phyloP scores from a whole-genome alignment of 2,329 filamentous ascomycete species.

The Cladosporium colombiae region DNA sequence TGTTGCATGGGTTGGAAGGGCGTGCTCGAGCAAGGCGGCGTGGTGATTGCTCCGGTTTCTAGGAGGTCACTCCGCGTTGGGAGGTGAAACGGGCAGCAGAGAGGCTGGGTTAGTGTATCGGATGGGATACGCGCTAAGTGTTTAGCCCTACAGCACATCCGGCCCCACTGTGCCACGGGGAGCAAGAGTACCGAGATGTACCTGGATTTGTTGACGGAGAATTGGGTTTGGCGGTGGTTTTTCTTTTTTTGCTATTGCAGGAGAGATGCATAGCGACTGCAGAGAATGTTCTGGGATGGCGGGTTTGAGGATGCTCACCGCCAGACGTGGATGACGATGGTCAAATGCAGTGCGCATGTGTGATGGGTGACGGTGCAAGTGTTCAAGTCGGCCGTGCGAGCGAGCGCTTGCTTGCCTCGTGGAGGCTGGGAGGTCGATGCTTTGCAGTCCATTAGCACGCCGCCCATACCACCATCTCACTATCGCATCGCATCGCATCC shows the following conservation, averaged over 20 bases:
- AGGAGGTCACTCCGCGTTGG: neutral
- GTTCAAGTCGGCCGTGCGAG: too few relatives aligned
- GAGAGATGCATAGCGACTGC: neutral
- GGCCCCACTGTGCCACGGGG: conserved; percentile 5
- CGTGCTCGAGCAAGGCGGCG: neutral
- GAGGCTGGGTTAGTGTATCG: conserved; percentile 6
- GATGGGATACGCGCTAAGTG: neutral
- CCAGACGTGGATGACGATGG: neutral
- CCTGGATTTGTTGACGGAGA: neutral
- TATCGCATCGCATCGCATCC: neutral
- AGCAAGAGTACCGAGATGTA: neutral
- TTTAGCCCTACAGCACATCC: conserved; percentile 1
- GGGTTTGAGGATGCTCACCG: neutral
- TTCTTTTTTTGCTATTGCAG: neutral
- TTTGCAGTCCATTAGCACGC: neutral
- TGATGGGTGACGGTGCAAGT: neutral
- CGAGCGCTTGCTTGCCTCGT: too few relatives aligned
- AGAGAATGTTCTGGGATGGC: neutral
- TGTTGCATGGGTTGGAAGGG: neutral
- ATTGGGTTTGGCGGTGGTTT: neutral
- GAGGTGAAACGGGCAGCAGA: neutral
- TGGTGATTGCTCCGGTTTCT: neutral
- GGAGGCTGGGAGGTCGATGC: neutral
- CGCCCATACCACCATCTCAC: neutral
- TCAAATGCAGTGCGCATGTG: neutral